Base-by-base conservation (phyloP, 768 basidiomycete species). In the Daedaleopsis nitida region DNA sequence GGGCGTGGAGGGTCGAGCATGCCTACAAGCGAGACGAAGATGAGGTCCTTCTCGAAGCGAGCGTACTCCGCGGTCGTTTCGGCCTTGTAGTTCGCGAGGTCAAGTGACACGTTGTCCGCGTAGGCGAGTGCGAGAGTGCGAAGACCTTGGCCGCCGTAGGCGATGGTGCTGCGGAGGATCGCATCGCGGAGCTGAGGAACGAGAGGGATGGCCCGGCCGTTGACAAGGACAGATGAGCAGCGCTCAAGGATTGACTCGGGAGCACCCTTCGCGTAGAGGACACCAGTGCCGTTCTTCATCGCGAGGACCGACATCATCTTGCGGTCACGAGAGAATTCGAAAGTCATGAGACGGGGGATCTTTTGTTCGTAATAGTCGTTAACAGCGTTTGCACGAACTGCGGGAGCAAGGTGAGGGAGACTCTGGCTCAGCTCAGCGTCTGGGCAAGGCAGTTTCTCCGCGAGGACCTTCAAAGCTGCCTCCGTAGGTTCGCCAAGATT, bases 241-340 rank as follows among this genome's bases (percentile, higher is more conserved):
- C 92, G 86, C 52, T 97, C 95, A 60, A 99, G 79, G 42, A 99
- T 89, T 23, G 92, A 91, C 77, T 99, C 96, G 8, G 96, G 96
- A 3, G 96, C 96, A 39, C 96, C 96, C 75, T 98, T 98, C 73
- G 90, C 94, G 71, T 96, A 91, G 6, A 98, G 81, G 9, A 90
- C 83, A n/a, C 92, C 91, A 5, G 74, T 75, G 1, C 83, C 83
- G 58, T 86, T 84, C 57, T 86, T 81, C 62, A 78, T 83, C 42
- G 93, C 91, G 53, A 98, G 86, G 54, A 98, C 96, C 21, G 96
- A 97, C 96, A 98, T 98, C 87, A 96, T 96, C 78, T 98, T 99
- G 71, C 96, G 90, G 75, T 98, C 96, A 19, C 96, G 88, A 21
- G 95, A 93, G 76, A 99, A 98, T 74, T 99, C 96, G 74, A 99